Percentiles rank a stretch among this genome's conserved stretches.
phyloP scores from a whole-genome alignment of 2,329 filamentous ascomycete species.

The Didymella sp. region DNA sequence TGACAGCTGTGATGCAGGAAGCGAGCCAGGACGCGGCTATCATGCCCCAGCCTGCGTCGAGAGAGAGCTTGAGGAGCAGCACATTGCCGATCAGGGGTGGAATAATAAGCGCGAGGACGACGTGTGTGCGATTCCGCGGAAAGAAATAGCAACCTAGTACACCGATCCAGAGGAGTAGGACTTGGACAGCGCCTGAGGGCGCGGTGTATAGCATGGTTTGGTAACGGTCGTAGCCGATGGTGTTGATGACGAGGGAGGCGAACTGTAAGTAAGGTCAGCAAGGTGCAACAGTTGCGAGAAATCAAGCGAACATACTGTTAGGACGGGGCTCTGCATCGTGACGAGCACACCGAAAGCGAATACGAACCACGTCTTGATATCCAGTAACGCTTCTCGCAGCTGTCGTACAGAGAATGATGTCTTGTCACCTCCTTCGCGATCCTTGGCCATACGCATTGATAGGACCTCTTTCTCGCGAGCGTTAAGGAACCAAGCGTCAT shows the following conservation, averaged over 20 bases:
- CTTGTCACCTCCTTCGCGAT: conserved; percentile 53
- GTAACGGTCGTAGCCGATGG: conserved; percentile 42
- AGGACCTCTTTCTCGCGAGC: conserved; percentile 54
- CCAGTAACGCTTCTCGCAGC: conserved; percentile 52
- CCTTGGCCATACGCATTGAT: conserved; percentile 46
- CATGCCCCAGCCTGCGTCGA: conserved; percentile 55
- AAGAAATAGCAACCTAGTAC: conserved; percentile 50
- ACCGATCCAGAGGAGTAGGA: conserved; percentile 57
- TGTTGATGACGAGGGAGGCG: conserved; percentile 58
- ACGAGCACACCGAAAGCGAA: conserved; percentile 47
- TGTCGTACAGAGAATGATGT: conserved; percentile 55
- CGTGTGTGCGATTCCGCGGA: conserved; percentile 51
- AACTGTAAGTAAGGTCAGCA: conserved; percentile 42
- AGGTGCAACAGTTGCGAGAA: background rate
- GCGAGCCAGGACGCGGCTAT: conserved; percentile 59
- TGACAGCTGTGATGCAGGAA: conserved; percentile 11
- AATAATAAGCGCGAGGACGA: conserved; percentile 52
- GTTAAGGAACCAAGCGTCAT: conserved; percentile 59
- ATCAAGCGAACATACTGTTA: conserved; percentile 25
- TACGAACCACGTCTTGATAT: conserved; percentile 14
- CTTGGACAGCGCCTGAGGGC: conserved; percentile 58
- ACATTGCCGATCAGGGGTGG: conserved; percentile 56
- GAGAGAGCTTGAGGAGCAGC: conserved; percentile 53
- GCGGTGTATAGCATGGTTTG: conserved; percentile 58
- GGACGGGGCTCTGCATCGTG: conserved; percentile 56